Evolutionary conservation across 352 stramenopile species (phyloP).

Genomic region (Phytophthora rubi): DNA sequence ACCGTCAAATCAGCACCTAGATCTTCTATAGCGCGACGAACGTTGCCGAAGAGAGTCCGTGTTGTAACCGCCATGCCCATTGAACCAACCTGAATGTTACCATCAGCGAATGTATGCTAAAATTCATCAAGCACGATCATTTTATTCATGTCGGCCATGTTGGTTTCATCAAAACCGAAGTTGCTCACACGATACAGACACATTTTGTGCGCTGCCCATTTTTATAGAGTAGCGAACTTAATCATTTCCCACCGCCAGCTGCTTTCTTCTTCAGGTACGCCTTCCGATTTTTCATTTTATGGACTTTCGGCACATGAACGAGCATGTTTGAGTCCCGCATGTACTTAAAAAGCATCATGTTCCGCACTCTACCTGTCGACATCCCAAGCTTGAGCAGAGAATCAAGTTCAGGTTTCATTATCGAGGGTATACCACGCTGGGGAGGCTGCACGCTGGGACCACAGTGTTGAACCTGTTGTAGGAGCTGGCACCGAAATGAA

Average conservation of each 20-base stretch:
- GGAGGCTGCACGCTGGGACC: neutral
- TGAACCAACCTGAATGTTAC: too few species aligned
- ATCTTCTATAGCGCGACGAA: too few species aligned
- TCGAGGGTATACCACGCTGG: neutral
- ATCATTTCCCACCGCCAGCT: neutral
- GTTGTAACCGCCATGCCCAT: too few species aligned
- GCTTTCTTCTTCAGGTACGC: neutral
- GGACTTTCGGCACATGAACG: neutral
- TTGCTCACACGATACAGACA: neutral
- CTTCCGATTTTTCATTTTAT: neutral
- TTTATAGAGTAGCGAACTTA: neutral
- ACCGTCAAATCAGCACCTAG: too few species aligned
- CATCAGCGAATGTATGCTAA: neutral
- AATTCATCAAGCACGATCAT: neutral
- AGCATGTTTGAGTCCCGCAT: neutral
- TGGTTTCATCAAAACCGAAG: neutral
- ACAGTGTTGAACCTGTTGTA: neutral
- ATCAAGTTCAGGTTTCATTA: neutral
- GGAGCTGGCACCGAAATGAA: neutral
- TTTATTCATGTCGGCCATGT: neutral
- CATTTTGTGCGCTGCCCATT: neutral
- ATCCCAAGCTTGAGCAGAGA: neutral
- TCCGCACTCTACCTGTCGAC: neutral
- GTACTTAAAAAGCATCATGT: slow-evolving; percentile 5
- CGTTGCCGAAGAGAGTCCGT: too few species aligned